A percentile compares a stretch with the other conserved stretches of the same genome.
Conservation (phyloP, 2,329 filamentous ascomycete genomes). For the Calonectria crousiana region DNA sequence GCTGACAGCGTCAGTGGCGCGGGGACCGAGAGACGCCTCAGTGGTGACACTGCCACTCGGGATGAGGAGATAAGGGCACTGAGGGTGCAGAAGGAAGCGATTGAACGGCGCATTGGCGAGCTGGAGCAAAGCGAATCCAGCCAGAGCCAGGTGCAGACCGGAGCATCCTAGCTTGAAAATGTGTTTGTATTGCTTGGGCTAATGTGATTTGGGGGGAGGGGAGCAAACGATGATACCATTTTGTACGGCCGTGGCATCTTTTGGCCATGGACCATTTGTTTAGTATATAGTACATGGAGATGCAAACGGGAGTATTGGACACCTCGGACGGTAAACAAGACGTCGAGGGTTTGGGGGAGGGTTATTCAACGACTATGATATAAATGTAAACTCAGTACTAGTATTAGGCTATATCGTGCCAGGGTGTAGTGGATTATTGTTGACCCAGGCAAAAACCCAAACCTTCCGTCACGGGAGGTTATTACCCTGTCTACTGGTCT, state of each 20-base stretch:
- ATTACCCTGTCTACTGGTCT: not conserved
- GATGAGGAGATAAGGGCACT: slow-evolving; percentile 49
- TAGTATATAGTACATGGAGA: slow-evolving; percentile 17
- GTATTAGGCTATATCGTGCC: not conserved
- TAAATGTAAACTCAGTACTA: not conserved
- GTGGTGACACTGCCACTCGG: slow-evolving; percentile 35
- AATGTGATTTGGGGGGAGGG: slow-evolving; percentile 30
- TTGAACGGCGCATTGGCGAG: slow-evolving; percentile 52
- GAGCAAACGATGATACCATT: slow-evolving; percentile 48
- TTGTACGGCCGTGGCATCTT: slow-evolving; percentile 37
- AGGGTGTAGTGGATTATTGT: not conserved
- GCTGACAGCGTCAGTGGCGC: slow-evolving; percentile 38
- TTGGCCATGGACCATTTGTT: slow-evolving; percentile 34
- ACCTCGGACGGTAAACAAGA: not conserved
- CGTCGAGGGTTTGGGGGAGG: not conserved
- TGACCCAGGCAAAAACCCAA: not conserved
- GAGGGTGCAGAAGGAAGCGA: slow-evolving; percentile 50
- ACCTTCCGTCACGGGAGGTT: not conserved
- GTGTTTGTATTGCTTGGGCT: slow-evolving; percentile 5
- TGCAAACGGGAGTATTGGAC: slow-evolving; percentile 11
- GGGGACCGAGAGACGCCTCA: slow-evolving; percentile 39
- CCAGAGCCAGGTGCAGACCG: slow-evolving; percentile 19
- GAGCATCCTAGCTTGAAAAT: slow-evolving; percentile 12
- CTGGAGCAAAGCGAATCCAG: slow-evolving; percentile 44
- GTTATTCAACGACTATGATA: not conserved